Evolutionary conservation across 306 rosid genomes (phyloP).

Genomic region (Rosa lucieae): DNA sequence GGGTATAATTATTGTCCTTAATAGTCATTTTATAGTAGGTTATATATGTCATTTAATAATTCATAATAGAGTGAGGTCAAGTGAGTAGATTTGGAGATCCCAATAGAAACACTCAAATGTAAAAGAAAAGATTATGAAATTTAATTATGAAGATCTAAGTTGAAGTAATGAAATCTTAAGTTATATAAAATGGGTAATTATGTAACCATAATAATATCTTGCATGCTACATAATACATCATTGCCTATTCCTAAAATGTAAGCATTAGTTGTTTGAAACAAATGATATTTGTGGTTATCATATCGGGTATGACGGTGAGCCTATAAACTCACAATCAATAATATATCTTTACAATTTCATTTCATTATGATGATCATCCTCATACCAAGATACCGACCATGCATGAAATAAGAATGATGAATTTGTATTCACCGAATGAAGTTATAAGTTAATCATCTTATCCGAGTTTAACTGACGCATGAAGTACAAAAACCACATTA

Average conservation of each 20-base stretch:
- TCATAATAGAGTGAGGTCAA: too few species aligned
- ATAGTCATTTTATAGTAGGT: too few species aligned
- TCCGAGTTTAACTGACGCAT: slow-evolving; percentile 31
- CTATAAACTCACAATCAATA: not conserved
- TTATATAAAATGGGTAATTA: not conserved
- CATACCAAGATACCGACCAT: slow-evolving; percentile 4
- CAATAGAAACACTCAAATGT: too few species aligned
- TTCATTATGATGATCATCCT: slow-evolving; percentile 1
- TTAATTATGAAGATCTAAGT: not conserved
- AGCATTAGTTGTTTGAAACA: not conserved
- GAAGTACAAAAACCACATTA: slow-evolving; percentile 51
- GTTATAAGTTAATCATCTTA: slow-evolving; percentile 38
- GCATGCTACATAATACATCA: slow-evolving; percentile 27
- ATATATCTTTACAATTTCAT: not conserved
- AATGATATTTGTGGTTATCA: not conserved
- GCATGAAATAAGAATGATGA: slow-evolving; percentile 10
- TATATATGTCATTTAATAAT: too few species aligned
- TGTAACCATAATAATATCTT: slow-evolving; percentile 21
- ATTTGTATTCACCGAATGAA: slow-evolving; percentile 27
- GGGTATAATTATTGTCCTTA: too few species aligned
- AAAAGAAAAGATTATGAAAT: not conserved
- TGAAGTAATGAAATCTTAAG: not conserved
- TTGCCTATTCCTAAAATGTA: not conserved
- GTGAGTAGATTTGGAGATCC: too few species aligned
- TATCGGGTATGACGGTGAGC: not conserved